Evolutionary conservation across 208 protist genomes (phyloP).

Genomic region (Leishmania amazonensis): DNA sequence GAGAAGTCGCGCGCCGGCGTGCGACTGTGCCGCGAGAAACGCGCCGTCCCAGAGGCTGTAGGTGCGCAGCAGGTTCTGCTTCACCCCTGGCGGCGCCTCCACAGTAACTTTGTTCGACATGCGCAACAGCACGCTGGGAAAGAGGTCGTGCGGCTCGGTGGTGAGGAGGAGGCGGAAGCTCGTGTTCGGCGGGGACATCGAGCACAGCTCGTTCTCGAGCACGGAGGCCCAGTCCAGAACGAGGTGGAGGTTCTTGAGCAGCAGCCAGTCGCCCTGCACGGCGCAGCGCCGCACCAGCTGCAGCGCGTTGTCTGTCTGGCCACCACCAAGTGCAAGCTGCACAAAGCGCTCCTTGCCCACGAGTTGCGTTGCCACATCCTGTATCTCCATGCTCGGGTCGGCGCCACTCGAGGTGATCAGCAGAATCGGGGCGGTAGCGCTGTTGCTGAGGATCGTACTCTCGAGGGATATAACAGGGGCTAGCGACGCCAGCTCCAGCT

Average conservation of each 20-base stretch:
- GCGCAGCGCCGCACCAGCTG: conserved; percentile 84
- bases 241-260: conserved; percentile 97
- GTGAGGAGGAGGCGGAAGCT: conserved; percentile 96
- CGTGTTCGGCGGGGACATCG: conserved; percentile 81
- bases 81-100: conserved; percentile 96
- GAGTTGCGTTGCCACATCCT: conserved; percentile 80
- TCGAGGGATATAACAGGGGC: conserved; percentile 74
- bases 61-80: conserved; percentile 95
- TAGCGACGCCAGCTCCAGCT: conserved; percentile 72
- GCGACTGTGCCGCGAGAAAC: conserved; percentile 59
- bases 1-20: conserved; percentile 67
- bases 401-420: conserved; percentile 94
- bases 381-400: conserved; percentile 95
- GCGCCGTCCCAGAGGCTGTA: conserved; percentile 83
- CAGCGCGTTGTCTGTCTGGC: conserved; percentile 92
- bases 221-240: conserved; percentile 93
- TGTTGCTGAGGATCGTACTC: conserved; percentile 52
- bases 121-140: conserved; percentile 94
- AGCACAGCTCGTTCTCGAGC: conserved; percentile 93
- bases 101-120: conserved; percentile 95
- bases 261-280: conserved; percentile 91
- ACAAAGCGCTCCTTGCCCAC: conserved; percentile 83
- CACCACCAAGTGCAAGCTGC: conserved; percentile 95
- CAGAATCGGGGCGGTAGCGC: conserved; percentile 80
- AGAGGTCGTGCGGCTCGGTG: conserved; percentile 92